These are phyloP conservation scores for Talaromyces wortmannii DNA, from an alignment of 495 filamentous ascomycete genomes.

Conservation along the genomic window DNA sequence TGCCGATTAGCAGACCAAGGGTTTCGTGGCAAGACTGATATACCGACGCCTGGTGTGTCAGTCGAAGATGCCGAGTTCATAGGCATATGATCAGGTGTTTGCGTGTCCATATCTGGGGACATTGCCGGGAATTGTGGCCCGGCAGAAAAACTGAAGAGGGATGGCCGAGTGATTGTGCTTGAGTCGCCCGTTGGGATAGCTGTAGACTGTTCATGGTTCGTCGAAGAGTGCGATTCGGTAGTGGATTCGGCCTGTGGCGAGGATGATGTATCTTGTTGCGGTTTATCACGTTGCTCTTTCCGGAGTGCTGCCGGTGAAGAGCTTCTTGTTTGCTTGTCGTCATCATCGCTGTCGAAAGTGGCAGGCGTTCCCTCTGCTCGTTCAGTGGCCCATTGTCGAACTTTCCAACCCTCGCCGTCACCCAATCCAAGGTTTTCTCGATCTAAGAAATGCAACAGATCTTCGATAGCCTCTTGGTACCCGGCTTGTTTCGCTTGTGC, in stretches of 20 bases:
- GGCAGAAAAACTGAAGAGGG: slow-evolving; percentile 59
- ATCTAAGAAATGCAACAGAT: slow-evolving; percentile 78
- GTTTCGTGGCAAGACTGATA: slow-evolving; percentile 46
- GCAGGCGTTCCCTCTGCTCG: slow-evolving; percentile 56
- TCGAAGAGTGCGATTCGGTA: slow-evolving; percentile 14
- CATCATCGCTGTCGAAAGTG: slow-evolving; percentile 68
- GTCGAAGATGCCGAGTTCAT: slow-evolving; percentile 17
- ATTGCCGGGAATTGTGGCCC: slow-evolving; percentile 53
- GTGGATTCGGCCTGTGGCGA: slow-evolving; percentile 40
- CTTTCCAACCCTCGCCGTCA: slow-evolving; percentile 73
- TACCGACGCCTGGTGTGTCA: slow-evolving; percentile 35
- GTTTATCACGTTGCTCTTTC: slow-evolving; percentile 35
- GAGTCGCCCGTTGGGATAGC: slow-evolving; percentile 18
- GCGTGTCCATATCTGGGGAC: slow-evolving; percentile 14
- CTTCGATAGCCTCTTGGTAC: slow-evolving; percentile 92
- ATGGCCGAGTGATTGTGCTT: slow-evolving; percentile 19
- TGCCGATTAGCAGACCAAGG: slow-evolving; percentile 45
- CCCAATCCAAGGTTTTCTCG: slow-evolving; percentile 66
- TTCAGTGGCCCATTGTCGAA: slow-evolving; percentile 82
- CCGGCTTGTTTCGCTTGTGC: slow-evolving; percentile 68
- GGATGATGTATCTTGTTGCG: slow-evolving; percentile 29
- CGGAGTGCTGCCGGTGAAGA: slow-evolving; percentile 57
- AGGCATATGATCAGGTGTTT: slow-evolving; percentile 9
- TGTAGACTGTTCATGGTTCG: slow-evolving; percentile 16
- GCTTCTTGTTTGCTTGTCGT: slow-evolving; percentile 50